Conservation (phyloP, 2,329 filamentous ascomycete genomes). For the Botrytis galanthina region DNA sequence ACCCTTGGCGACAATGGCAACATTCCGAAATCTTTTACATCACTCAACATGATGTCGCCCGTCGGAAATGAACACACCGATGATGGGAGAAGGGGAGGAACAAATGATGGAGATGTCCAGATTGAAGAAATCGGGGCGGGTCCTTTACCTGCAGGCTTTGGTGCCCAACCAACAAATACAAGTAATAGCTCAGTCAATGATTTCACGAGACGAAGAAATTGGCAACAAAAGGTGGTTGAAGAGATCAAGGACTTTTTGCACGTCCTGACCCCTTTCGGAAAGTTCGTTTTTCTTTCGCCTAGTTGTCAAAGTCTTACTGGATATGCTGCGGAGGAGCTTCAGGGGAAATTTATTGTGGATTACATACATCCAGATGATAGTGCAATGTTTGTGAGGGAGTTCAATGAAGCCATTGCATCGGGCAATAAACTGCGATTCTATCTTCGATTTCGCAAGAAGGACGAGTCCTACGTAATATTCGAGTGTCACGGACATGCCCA, state of each 20-base stretch:
- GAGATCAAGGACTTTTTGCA: slow-evolving; percentile 87
- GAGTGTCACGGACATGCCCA: slow-evolving; percentile 93
- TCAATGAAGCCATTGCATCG: slow-evolving; percentile 83
- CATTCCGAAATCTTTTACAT: slow-evolving; percentile 34
- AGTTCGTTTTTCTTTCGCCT: slow-evolving; percentile 82
- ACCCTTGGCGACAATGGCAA: slow-evolving; percentile 30
- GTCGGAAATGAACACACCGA: slow-evolving; percentile 26
- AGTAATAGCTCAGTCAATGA: slow-evolving; percentile 58
- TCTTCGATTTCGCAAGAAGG: slow-evolving; percentile 76
- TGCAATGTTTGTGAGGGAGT: slow-evolving; percentile 77
- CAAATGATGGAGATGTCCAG: slow-evolving; percentile 26
- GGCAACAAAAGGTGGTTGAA: slow-evolving; percentile 85
- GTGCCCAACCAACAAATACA: slow-evolving; percentile 29
- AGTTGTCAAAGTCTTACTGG: slow-evolving; percentile 74
- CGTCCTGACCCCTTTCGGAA: slow-evolving; percentile 80
- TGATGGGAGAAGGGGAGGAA: slow-evolving; percentile 16
- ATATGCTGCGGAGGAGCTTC: slow-evolving; percentile 66
- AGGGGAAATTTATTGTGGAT: slow-evolving; percentile 74
- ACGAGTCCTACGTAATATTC: slow-evolving; percentile 74
- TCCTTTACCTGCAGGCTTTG: slow-evolving; percentile 37
- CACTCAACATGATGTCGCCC: slow-evolving; percentile 28
- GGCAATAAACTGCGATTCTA: slow-evolving; percentile 80
- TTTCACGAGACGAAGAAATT: slow-evolving; percentile 68
- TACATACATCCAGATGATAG: slow-evolving; percentile 85
- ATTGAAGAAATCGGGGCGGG: slow-evolving; percentile 36